phyloP scores from a whole-genome alignment of 768 basidiomycete genomes.

The Podaxis sp. region DNA sequence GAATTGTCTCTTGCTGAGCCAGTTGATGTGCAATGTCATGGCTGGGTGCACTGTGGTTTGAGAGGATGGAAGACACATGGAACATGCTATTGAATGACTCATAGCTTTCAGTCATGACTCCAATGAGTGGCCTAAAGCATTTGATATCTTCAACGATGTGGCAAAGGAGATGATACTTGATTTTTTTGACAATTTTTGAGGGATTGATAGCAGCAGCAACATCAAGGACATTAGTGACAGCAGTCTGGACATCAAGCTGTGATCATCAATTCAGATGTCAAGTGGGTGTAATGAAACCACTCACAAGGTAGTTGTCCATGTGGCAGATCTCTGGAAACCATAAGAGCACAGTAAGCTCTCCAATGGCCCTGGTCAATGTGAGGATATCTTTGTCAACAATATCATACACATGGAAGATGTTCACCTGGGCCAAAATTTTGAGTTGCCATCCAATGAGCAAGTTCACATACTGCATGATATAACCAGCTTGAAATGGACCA shows the following conservation, averaged over 20 bases:
- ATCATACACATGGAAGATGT: conserved; percentile 13
- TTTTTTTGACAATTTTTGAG: conserved; percentile 29
- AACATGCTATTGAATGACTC: conserved; percentile 46
- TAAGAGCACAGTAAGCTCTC: conserved; percentile 34
- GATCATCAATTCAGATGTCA: neutral
- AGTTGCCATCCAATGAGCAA: conserved; percentile 32
- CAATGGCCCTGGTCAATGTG: conserved; percentile 29
- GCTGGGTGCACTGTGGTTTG: conserved; percentile 44
- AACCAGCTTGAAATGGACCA: conserved; percentile 34
- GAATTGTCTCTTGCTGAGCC: conserved; percentile 27
- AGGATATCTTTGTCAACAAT: conserved; percentile 20
- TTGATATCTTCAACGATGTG: conserved; percentile 34
- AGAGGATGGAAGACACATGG: conserved; percentile 35
- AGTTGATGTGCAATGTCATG: conserved; percentile 37
- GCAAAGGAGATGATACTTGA: conserved; percentile 35
- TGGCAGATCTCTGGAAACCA: conserved; percentile 44
- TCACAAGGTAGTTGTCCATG: conserved; percentile 30
- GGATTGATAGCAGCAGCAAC: conserved; percentile 32
- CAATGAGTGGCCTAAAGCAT: conserved; percentile 33
- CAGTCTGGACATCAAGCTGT: conserved; percentile 28
- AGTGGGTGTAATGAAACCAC: neutral
- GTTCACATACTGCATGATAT: conserved; percentile 44
- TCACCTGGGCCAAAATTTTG: conserved; percentile 11
- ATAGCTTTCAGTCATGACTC: conserved; percentile 32
- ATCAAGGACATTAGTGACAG: conserved; percentile 37